A percentile compares a stretch with the other conserved stretches of the same genome.
These are phyloP conservation scores for Pisolithus thermaeus DNA, from an alignment of 1,284 basidiomycete species.

Conservation along the genomic window DNA sequence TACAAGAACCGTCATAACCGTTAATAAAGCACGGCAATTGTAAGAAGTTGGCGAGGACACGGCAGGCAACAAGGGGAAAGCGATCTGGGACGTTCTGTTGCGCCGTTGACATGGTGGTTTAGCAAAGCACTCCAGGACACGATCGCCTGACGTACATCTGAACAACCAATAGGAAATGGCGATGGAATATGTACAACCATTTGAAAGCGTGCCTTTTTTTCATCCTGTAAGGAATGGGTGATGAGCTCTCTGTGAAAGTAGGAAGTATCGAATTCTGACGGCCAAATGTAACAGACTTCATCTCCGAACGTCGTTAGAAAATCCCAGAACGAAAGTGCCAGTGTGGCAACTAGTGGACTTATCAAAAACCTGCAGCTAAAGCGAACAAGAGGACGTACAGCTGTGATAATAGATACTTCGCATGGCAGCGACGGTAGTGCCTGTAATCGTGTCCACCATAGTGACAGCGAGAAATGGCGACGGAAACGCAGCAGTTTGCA, in stretches of 20 bases:
- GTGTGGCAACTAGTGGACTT: conserved; percentile 12
- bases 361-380: no score
- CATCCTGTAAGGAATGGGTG: conserved; percentile 1
- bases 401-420: background rate
- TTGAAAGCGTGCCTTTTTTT: conserved; percentile 10
- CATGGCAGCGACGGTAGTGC: background rate
- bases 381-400: background rate
- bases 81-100: conserved; percentile 1
- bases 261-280: conserved; percentile 10
- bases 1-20: conserved; percentile 8
- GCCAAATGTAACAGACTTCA: conserved; percentile 21
- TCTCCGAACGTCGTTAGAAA: conserved; percentile 10
- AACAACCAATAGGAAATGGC: conserved; percentile 1
- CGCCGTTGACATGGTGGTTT: conserved; percentile 1
- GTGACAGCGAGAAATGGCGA: no score
- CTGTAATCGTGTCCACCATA: background rate
- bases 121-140: background rate
- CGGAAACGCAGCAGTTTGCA: no score
- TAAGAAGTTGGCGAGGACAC: conserved; percentile 6
- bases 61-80: conserved; percentile 1
- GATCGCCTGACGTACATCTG: conserved; percentile 2
- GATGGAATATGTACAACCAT: conserved; percentile 21
- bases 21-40: conserved; percentile 8
- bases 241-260: background rate
- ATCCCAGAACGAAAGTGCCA: conserved; percentile 17